A percentile compares a stretch with the other conserved stretches of the same genome.
phyloP scores from a whole-genome alignment of 371 early-diverging fungal genomes.

The Rhizopus arrhizus region DNA sequence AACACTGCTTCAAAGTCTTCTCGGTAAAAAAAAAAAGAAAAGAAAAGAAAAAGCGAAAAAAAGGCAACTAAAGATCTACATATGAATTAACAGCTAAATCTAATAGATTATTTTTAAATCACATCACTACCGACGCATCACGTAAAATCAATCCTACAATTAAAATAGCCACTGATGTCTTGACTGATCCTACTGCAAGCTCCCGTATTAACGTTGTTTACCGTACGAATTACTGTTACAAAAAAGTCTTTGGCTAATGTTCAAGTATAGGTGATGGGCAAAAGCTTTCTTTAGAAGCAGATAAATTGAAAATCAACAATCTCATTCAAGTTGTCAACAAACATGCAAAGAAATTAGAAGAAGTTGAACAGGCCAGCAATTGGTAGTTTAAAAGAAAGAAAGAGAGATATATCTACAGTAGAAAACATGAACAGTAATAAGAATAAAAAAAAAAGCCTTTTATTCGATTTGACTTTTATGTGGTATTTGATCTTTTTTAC shows the following conservation, averaged over 20 bases:
- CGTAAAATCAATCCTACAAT: conserved; percentile 57
- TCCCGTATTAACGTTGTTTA: conserved; percentile 55
- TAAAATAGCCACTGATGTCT: conserved; percentile 53
- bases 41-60: too few relatives aligned
- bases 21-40: conserved; percentile 34
- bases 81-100: conserved; percentile 3
- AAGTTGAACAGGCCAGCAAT: conserved; percentile 58
- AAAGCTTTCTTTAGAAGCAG: conserved; percentile 52
- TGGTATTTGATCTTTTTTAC: conserved; percentile 30
- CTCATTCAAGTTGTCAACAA: conserved; percentile 58
- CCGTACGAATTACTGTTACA: conserved; percentile 39
- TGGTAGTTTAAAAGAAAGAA: conserved; percentile 35
- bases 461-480: conserved; percentile 52
- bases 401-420: background rate
- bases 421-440: background rate
- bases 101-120: conserved; percentile 60
- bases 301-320: conserved; percentile 56
- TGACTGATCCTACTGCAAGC: conserved; percentile 52
- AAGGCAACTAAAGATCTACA: background rate
- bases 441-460: background rate
- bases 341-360: conserved; percentile 63
- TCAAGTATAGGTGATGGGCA: conserved; percentile 57
- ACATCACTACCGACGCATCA: conserved; percentile 56
- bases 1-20: conserved; percentile 49
- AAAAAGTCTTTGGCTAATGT: background rate